Evolutionary conservation across 352 stramenopile species (phyloP).

Genomic region (Pythium aphanidermatum): DNA sequence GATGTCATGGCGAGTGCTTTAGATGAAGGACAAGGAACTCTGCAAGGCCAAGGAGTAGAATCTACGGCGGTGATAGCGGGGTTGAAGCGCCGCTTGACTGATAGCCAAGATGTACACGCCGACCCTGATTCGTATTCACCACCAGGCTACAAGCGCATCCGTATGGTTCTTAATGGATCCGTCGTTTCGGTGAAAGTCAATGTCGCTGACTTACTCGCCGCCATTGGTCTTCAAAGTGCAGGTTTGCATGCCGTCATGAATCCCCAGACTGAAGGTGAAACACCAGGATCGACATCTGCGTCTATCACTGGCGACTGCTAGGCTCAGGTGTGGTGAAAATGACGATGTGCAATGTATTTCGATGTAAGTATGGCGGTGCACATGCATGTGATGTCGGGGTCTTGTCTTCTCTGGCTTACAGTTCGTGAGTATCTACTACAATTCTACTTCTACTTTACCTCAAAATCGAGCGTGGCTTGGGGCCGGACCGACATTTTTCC

Average conservation of each 20-base stretch:
- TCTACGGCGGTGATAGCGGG: neutral
- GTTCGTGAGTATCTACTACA: constrained; percentile 23
- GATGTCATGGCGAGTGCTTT: neutral
- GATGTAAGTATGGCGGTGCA: too few species aligned
- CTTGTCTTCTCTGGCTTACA: constrained; percentile 9
- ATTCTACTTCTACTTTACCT: constrained; percentile 28
- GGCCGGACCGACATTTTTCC: too few species aligned
- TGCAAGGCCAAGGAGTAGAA: neutral
- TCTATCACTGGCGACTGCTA: too few species aligned
- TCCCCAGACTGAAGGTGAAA: too few species aligned
- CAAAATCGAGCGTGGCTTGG: constrained; percentile 4
- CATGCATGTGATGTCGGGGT: too few species aligned
- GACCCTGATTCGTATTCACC: too few species aligned
- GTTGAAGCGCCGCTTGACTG: constrained; percentile 16
- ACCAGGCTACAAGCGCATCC: constrained; percentile 46
- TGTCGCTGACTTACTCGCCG: constrained; percentile 46
- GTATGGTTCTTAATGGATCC: constrained; percentile 66
- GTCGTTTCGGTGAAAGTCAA: constrained; percentile 70
- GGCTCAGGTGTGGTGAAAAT: neutral
- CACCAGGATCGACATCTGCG: neutral
- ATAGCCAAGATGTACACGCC: constrained; percentile 5
- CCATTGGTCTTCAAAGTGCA: constrained; percentile 1
- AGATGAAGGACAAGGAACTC: neutral
- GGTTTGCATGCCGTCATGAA: neutral
- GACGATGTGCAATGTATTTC: constrained; percentile 6